phyloP scores from a whole-genome alignment of 2,329 filamentous ascomycete species.

The Aspergillus novofumigatus region DNA sequence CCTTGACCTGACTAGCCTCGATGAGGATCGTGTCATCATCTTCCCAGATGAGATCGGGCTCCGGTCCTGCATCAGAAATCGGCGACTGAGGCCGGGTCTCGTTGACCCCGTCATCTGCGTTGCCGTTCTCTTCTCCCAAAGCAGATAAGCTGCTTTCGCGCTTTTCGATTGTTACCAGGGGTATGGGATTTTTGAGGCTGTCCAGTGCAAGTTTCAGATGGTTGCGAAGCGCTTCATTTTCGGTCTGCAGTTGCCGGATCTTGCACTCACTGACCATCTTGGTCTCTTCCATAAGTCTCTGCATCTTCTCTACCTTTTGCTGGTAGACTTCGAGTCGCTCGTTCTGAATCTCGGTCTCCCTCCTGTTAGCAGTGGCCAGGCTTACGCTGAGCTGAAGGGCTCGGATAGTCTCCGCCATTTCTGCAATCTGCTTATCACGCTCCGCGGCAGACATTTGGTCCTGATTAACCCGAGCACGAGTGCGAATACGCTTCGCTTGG shows the following conservation, averaged over 20 bases:
- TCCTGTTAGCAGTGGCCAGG: slow-evolving; percentile 63
- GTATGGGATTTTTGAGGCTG: slow-evolving; percentile 88
- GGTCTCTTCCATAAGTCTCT: slow-evolving; percentile 93
- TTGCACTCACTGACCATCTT: slow-evolving; percentile 88
- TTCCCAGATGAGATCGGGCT: slow-evolving; percentile 41
- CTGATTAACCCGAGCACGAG: slow-evolving; percentile 90
- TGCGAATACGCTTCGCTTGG: slow-evolving; percentile 95
- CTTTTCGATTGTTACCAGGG: slow-evolving; percentile 40
- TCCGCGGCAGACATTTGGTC: slow-evolving; percentile 89
- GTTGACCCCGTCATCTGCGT: slow-evolving; percentile 45
- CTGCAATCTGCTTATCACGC: slow-evolving; percentile 85
- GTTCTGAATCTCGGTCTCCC: slow-evolving; percentile 69
- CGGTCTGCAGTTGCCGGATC: slow-evolving; percentile 80
- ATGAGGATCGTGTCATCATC: slow-evolving; percentile 52
- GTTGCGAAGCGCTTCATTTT: slow-evolving; percentile 84
- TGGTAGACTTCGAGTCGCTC: slow-evolving; percentile 94
- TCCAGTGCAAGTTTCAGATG: slow-evolving; percentile 83
- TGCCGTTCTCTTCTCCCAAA: slow-evolving; percentile 57
- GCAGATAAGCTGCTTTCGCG: slow-evolving; percentile 34
- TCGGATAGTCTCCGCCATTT: slow-evolving; percentile 95
- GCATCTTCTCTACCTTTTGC: slow-evolving; percentile 80
- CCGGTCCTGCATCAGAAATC: slow-evolving; percentile 25
- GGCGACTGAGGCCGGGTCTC: slow-evolving; percentile 34
- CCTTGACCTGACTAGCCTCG: slow-evolving; percentile 41
- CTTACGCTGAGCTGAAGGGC: slow-evolving; percentile 71